Percentiles rank a stretch among this genome's conserved stretches.
Evolutionary conservation across 345 rosid species (phyloP).

Genomic region (Hibiscus trionum): DNA sequence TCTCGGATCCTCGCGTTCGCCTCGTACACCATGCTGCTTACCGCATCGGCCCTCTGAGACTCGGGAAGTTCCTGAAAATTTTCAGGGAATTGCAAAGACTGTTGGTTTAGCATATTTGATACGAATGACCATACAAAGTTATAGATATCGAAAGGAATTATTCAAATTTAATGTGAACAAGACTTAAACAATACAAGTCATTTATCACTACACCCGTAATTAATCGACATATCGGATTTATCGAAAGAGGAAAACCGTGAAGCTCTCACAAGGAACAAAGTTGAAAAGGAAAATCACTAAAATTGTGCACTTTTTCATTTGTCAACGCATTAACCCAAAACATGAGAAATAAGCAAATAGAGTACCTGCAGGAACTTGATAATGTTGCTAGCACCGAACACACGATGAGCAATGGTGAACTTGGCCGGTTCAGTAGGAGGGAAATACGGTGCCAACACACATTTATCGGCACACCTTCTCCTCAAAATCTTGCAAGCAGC

Average conservation of each 20-base stretch:
- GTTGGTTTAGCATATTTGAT: neutral
- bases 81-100: too few relatives aligned
- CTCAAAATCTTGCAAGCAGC: conserved; percentile 89
- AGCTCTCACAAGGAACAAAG: too few relatives aligned
- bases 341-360: neutral
- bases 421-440: conserved; percentile 87
- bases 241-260: too few relatives aligned
- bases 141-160: too few relatives aligned
- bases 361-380: conserved; percentile 85
- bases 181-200: too few relatives aligned
- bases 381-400: conserved; percentile 92
- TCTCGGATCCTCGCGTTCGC: conserved; percentile 82
- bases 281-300: too few relatives aligned
- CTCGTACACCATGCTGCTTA: conserved; percentile 93
- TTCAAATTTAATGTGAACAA: too few relatives aligned
- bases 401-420: conserved; percentile 91
- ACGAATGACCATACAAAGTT: neutral
- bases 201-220: too few relatives aligned
- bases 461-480: conserved; percentile 73
- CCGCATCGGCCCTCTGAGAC: conserved; percentile 77
- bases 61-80: conserved; percentile 60
- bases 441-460: conserved; percentile 82
- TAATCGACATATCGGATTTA: too few relatives aligned
- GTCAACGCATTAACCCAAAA: neutral
- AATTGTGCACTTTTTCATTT: too few relatives aligned